Base-by-base conservation (phyloP, 768 basidiomycete genomes). In the Suillus discolor region DNA sequence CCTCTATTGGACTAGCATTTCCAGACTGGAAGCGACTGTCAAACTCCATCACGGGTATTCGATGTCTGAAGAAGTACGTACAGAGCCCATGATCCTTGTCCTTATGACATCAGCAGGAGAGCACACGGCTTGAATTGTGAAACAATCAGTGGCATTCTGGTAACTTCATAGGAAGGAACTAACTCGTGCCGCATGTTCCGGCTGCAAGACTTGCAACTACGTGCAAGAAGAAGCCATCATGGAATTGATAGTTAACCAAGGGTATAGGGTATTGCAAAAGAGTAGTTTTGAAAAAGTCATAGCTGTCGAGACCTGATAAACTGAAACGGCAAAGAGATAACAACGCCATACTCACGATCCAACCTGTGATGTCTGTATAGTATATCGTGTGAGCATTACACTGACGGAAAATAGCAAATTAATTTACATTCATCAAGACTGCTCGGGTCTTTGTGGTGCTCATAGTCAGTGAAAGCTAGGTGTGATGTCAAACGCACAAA, bases 141-240 rank as follows among this genome's bases (percentile, higher is more conserved):
- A 38, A 23, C 23, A 62, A 34, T 60, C 47, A 39, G 45, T 12
- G 16, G 23, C 11, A 18, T 38, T n/a, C 23, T n/a, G 18, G 66
- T 20, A 28, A 41, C 20, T 39, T 57, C 44, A n/a, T 4, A 11
- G 57, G 39, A 25, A 6, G 51, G 15, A 55, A 80, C 87, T 42
- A 65, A 93, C 92, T 92, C 16, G 92, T 93, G 49, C 91, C 91
- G 67, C 92, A 83, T 36, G 89, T 87, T 31, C 91, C 92, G 18
- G 92, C 90, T 9, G 89, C 76, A 67, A 84, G 79, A 72, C 92
- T 93, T 2, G 91, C 83, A 36, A 85, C 76, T 2, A 87, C 81
- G 68, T 93, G 92, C n/a, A 92, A 79, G 16, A 84, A 71, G 63
- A 93, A 78, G 68, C 84, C 86, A 69, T 93, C 92, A 20, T 79